These are phyloP conservation scores for Viridothelium virens DNA, from an alignment of 495 filamentous ascomycete genomes.

Conservation along the genomic window DNA sequence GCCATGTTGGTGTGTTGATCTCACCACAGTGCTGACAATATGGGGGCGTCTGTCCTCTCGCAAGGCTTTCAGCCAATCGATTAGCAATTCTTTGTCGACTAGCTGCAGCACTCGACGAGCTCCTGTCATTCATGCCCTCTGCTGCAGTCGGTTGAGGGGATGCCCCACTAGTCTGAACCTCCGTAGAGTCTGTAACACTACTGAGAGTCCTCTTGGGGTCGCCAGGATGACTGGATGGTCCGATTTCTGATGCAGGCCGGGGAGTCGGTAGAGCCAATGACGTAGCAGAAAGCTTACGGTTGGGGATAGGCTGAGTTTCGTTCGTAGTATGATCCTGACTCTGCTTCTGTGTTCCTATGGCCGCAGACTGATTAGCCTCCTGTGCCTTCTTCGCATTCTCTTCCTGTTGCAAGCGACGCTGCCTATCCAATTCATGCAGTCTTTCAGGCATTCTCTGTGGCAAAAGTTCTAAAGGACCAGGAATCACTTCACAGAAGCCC, in stretches of 20 bases:
- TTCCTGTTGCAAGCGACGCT: slow-evolving; percentile 9
- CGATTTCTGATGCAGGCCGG: background rate
- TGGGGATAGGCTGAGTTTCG: background rate
- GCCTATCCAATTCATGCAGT: slow-evolving; percentile 3
- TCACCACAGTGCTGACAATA: slow-evolving; percentile 89
- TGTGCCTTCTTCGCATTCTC: slow-evolving; percentile 7
- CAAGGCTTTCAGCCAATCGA: slow-evolving; percentile 57
- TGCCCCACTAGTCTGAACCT: slow-evolving; percentile 20
- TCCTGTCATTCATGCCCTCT: slow-evolving; percentile 5
- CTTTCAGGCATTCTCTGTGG: slow-evolving; percentile 23
- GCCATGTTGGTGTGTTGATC: slow-evolving; percentile 92
- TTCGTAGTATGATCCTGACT: too few species aligned
- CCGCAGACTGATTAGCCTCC: background rate
- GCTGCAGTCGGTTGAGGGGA: slow-evolving; percentile 14
- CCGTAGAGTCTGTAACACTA: slow-evolving; percentile 18
- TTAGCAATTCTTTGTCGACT: slow-evolving; percentile 50
- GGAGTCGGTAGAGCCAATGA: background rate
- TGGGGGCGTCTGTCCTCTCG: slow-evolving; percentile 65
- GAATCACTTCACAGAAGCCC: slow-evolving; percentile 20
- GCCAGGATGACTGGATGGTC: background rate
- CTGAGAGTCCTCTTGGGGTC: slow-evolving; percentile 13
- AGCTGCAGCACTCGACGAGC: slow-evolving; percentile 38
- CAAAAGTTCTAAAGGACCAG: slow-evolving; percentile 30
- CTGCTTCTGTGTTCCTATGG: too few species aligned
- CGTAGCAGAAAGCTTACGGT: background rate